Conservation (phyloP, 768 basidiomycete species). For the Trametes maxima region DNA sequence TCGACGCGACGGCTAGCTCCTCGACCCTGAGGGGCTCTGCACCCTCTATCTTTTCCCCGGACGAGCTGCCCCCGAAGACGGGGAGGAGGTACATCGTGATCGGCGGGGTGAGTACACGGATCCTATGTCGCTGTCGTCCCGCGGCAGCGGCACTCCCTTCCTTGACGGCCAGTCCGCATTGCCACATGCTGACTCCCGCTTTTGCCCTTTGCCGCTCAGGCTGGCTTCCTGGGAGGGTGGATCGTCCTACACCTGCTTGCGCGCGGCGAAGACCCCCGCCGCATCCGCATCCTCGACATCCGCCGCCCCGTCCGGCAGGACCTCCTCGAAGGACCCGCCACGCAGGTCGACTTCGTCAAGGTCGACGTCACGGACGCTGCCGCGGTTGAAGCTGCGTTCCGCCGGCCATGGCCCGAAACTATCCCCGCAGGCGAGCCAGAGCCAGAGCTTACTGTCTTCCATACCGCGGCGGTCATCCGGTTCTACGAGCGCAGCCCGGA, state of each 20-base stretch:
- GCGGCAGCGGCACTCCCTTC: background rate
- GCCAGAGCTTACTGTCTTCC: constrained; percentile 64
- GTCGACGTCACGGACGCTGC: constrained; percentile 58
- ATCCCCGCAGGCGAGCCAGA: constrained; percentile 27
- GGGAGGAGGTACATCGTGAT: constrained; percentile 76
- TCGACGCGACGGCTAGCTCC: constrained; percentile 40
- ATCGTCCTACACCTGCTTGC: constrained; percentile 67
- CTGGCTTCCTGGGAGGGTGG: constrained; percentile 80
- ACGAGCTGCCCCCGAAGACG: constrained; percentile 65
- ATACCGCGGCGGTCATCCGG: constrained; percentile 77
- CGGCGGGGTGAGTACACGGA: constrained; percentile 59
- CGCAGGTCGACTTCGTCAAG: constrained; percentile 56
- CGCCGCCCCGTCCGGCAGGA: constrained; percentile 60
- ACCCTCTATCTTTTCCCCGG: constrained; percentile 36
- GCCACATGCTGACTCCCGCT: background rate
- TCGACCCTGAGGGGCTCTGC: constrained; percentile 36
- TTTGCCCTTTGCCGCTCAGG: constrained; percentile 39
- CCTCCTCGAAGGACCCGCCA: constrained; percentile 52
- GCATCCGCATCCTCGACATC: constrained; percentile 70
- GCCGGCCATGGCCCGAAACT: constrained; percentile 56
- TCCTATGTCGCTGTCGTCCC: background rate
- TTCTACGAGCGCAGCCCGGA: constrained; percentile 66
- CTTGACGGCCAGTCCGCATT: too few species aligned
- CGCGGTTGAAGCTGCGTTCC: constrained; percentile 63
- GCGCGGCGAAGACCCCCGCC: constrained; percentile 68